These are phyloP conservation scores for Lentinula guzmanii DNA, from an alignment of 768 basidiomycete species.

Conservation along the genomic window DNA sequence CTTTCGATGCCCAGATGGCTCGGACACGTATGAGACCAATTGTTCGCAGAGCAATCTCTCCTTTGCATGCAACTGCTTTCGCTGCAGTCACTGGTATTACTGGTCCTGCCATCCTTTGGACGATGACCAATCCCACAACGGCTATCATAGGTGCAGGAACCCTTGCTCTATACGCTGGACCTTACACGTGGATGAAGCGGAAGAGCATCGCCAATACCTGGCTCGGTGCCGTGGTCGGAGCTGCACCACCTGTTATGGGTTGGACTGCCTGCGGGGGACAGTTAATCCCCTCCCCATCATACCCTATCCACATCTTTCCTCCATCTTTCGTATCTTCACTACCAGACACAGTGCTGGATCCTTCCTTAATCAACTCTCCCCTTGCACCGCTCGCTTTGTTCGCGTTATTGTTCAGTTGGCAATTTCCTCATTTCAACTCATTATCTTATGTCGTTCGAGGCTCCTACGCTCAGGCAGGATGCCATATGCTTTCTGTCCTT, in stretches of 20 bases:
- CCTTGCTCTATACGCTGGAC: slow-evolving; percentile 82
- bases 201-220: slow-evolving; percentile 82
- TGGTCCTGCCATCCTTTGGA: slow-evolving; percentile 74
- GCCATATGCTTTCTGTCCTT: slow-evolving; percentile 85
- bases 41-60: slow-evolving; percentile 77
- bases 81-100: slow-evolving; percentile 70
- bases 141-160: slow-evolving; percentile 81
- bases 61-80: slow-evolving; percentile 79
- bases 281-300: slow-evolving; percentile 56
- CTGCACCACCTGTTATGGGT: slow-evolving; percentile 92
- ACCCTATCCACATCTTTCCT: slow-evolving; percentile 56
- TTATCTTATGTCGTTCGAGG: slow-evolving; percentile 83
- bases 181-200: slow-evolving; percentile 92
- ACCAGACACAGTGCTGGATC: slow-evolving; percentile 27
- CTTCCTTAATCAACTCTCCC: slow-evolving; percentile 67
- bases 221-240: slow-evolving; percentile 92
- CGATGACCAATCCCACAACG: slow-evolving; percentile 81
- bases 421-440: slow-evolving; percentile 97
- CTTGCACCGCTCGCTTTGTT: slow-evolving; percentile 78
- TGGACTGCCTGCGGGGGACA: slow-evolving; percentile 93
- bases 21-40: slow-evolving; percentile 86
- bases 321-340: slow-evolving; percentile 48
- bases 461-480: slow-evolving; percentile 90
- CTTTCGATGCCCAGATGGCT: slow-evolving; percentile 95
- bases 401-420: slow-evolving; percentile 90